Conservation (phyloP, 345 rosid genomes). For the Citrus sp. region DNA sequence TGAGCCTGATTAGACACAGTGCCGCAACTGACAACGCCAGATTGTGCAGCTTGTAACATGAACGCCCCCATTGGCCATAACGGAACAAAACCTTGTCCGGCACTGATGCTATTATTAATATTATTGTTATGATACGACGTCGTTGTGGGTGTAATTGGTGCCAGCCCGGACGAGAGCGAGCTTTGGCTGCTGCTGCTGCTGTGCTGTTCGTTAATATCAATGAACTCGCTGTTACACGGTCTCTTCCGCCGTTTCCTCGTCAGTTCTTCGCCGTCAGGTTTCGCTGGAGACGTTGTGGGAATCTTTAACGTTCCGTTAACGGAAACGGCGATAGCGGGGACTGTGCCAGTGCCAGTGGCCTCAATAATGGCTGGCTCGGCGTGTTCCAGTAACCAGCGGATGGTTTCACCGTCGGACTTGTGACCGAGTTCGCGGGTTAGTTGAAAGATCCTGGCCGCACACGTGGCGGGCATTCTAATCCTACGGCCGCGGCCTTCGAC, state of each 20-base stretch:
- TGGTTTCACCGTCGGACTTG: slow-evolving; percentile 78
- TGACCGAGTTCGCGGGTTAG: slow-evolving; percentile 71
- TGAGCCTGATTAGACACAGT: slow-evolving; percentile 40
- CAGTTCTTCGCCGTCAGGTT: slow-evolving; percentile 25
- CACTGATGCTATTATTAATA: neutral
- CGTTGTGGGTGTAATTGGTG: slow-evolving; percentile 39
- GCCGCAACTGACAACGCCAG: slow-evolving; percentile 8
- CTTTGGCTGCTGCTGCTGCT: slow-evolving; percentile 15
- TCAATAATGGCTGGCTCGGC: slow-evolving; percentile 71
- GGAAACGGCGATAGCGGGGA: slow-evolving; percentile 81
- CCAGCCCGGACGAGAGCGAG: slow-evolving; percentile 55
- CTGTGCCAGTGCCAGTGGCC: slow-evolving; percentile 73
- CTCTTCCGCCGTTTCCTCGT: slow-evolving; percentile 45
- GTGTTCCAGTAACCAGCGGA: slow-evolving; percentile 66
- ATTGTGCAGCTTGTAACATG: slow-evolving; percentile 15
- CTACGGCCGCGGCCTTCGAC: slow-evolving; percentile 90
- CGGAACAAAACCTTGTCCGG: slow-evolving; percentile 43
- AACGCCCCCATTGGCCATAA: slow-evolving; percentile 51
- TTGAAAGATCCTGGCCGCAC: slow-evolving; percentile 86
- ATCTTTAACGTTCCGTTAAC: slow-evolving; percentile 68
- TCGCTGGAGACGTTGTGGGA: slow-evolving; percentile 42
- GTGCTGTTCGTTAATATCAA: slow-evolving; percentile 37
- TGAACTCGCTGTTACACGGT: slow-evolving; percentile 41
- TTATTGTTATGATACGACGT: neutral
- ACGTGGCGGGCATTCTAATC: slow-evolving; percentile 66